Conservation (phyloP, 768 basidiomycete genomes). For the Pleurotus ostreatus region DNA sequence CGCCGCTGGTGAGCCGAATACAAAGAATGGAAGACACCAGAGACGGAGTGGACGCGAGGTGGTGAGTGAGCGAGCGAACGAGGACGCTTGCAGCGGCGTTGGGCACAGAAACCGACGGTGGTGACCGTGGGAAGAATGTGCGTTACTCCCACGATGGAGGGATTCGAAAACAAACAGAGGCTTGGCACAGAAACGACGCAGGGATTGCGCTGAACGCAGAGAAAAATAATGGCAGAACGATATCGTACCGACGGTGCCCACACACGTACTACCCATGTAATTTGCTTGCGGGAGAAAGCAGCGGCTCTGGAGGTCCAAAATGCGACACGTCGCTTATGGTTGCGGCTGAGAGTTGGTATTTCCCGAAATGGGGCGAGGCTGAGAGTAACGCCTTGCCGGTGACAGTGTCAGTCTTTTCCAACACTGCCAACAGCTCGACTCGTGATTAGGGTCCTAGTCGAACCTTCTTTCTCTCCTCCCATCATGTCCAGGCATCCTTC, state of each 20-base stretch:
- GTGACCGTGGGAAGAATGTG: neutral
- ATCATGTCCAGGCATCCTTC: conserved; percentile 68
- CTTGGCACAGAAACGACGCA: neutral
- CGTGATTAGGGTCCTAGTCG: conserved; percentile 16
- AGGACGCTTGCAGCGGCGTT: conserved; percentile 1
- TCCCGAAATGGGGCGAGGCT: conserved; percentile 28
- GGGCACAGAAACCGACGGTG: neutral
- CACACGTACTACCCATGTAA: too few relatives aligned
- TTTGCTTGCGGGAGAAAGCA: too few relatives aligned
- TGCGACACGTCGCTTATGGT: too few relatives aligned
- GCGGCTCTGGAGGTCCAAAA: too few relatives aligned
- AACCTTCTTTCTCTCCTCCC: conserved; percentile 27
- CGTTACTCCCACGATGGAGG: neutral
- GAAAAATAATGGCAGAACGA: conserved; percentile 9
- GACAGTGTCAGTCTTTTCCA: conserved; percentile 22
- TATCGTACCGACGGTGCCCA: too few relatives aligned
- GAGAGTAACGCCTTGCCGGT: conserved; percentile 30
- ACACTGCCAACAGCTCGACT: conserved; percentile 28
- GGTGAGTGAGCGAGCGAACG: neutral
- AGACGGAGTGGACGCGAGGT: neutral
- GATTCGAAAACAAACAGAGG: neutral
- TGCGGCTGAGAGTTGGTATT: conserved; percentile 29
- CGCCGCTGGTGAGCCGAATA: neutral
- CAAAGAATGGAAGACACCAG: conserved; percentile 5
- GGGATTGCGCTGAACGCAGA: neutral